phyloP scores from a whole-genome alignment of 768 basidiomycete species.

The Suillus americanus region DNA sequence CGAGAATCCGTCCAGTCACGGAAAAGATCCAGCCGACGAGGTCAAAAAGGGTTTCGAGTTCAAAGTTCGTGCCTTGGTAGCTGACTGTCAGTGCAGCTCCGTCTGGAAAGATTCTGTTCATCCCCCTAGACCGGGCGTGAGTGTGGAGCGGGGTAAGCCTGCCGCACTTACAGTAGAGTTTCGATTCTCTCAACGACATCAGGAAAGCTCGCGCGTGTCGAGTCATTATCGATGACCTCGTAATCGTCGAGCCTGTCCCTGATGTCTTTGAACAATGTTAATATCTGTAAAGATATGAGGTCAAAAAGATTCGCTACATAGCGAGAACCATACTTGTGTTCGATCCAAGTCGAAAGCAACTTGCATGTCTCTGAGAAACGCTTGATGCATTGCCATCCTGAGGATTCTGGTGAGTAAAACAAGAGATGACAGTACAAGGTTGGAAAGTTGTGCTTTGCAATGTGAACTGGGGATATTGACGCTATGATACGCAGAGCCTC shows the following conservation, averaged over 20 bases:
- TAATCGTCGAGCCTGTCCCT: background rate
- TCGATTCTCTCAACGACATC: background rate
- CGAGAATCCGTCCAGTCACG: background rate
- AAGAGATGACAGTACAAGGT: too few species aligned
- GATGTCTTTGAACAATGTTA: background rate
- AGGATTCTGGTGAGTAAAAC: too few species aligned
- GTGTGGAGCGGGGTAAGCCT: background rate
- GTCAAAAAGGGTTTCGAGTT: background rate
- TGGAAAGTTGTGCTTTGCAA: too few species aligned
- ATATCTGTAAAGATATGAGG: background rate
- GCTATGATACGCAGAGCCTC: too few species aligned
- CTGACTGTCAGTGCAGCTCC: background rate
- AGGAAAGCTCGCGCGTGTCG: background rate
- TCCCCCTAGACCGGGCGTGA: background rate
- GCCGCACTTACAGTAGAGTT: background rate
- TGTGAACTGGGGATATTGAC: too few species aligned
- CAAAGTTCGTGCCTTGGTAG: background rate
- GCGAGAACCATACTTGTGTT: background rate
- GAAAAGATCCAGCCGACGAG: slow-evolving; percentile 7
- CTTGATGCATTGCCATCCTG: too few species aligned
- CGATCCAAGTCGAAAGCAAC: too few species aligned
- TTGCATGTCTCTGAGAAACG: too few species aligned
- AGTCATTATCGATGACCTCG: background rate
- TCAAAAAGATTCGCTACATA: background rate
- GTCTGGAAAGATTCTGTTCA: background rate